Evolutionary conservation across 2,329 filamentous ascomycete genomes (phyloP).

Genomic region (Pyrenophora tritici-repentis): DNA sequence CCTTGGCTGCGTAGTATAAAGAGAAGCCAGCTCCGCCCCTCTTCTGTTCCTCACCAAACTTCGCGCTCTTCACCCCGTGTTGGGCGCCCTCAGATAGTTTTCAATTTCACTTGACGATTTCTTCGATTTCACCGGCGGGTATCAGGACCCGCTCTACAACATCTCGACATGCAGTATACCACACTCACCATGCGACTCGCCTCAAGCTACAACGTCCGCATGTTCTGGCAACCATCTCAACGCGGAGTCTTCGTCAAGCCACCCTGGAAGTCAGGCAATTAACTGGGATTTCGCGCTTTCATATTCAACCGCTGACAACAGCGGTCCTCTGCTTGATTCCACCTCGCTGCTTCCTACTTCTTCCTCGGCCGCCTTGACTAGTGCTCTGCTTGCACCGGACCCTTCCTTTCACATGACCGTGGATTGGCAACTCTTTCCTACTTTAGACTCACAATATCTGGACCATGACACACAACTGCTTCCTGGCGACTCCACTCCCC

Average conservation of each 20-base stretch:
- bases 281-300: conserved; percentile 36
- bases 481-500: conserved; percentile 18
- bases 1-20: conserved; percentile 21
- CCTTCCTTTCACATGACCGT: conserved; percentile 26
- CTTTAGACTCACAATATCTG: conserved; percentile 28
- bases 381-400: conserved; percentile 21
- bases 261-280: conserved; percentile 33
- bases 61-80: conserved; percentile 44
- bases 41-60: conserved; percentile 30
- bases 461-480: conserved; percentile 27
- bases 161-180: conserved; percentile 41
- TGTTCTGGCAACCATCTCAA: conserved; percentile 38
- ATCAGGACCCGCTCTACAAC: conserved; percentile 38
- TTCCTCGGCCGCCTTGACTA: conserved; percentile 27
- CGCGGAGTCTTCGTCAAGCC: conserved; percentile 25
- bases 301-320: conserved; percentile 32
- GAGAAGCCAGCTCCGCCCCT: conserved; percentile 21
- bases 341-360: conserved; percentile 30
- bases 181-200: conserved; percentile 26
- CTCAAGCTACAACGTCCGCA: conserved; percentile 21
- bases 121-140: conserved; percentile 45
- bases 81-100: conserved; percentile 39
- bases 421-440: conserved; percentile 33
- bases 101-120: conserved; percentile 47
- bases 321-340: conserved; percentile 23